A percentile compares a stretch with the other conserved stretches of the same genome.
Evolutionary conservation across 2,329 filamentous ascomycete species (phyloP).

Genomic region (Myriosclerotinia curreyana): DNA sequence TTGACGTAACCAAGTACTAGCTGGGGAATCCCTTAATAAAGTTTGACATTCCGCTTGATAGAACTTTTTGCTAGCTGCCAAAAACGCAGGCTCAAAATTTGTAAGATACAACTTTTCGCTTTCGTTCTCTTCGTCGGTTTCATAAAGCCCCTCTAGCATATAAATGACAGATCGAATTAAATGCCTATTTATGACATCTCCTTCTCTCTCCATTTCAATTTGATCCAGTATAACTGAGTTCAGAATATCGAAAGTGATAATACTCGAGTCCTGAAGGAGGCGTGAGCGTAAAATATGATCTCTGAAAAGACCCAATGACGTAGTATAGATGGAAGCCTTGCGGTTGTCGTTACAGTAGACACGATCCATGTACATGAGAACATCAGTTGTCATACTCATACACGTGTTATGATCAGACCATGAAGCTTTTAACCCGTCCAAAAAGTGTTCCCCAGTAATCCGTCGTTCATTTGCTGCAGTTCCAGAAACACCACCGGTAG

Average conservation of each 20-base stretch:
- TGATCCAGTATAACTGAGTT: conserved; percentile 84
- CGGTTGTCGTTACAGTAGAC: conserved; percentile 72
- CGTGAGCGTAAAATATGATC: conserved; percentile 73
- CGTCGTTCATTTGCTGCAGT: conserved; percentile 75
- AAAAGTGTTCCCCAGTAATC: conserved; percentile 76
- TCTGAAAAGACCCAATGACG: conserved; percentile 83
- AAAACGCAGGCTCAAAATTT: conserved; percentile 75
- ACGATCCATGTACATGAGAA: conserved; percentile 96
- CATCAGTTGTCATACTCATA: conserved; percentile 96
- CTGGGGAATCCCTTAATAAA: conserved; percentile 74
- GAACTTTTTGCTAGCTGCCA: conserved; percentile 67
- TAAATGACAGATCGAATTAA: conserved; percentile 79
- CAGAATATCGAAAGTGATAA: conserved; percentile 68
- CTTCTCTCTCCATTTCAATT: conserved; percentile 86
- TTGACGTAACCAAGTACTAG: conserved; percentile 75
- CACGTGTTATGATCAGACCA: conserved; percentile 90
- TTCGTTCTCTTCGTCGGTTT: conserved; percentile 74
- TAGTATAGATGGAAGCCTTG: conserved; percentile 74
- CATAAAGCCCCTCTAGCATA: conserved; percentile 88
- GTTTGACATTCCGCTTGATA: conserved; percentile 73
- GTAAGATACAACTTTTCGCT: conserved; percentile 79
- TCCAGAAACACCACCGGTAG: conserved; percentile 54
- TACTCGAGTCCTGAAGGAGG: conserved; percentile 45
- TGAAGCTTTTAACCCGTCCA: conserved; percentile 69
- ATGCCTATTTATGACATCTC: conserved; percentile 80